phyloP scores from a whole-genome alignment of 2,329 filamentous ascomycete genomes.

The Ramularia endophylla region DNA sequence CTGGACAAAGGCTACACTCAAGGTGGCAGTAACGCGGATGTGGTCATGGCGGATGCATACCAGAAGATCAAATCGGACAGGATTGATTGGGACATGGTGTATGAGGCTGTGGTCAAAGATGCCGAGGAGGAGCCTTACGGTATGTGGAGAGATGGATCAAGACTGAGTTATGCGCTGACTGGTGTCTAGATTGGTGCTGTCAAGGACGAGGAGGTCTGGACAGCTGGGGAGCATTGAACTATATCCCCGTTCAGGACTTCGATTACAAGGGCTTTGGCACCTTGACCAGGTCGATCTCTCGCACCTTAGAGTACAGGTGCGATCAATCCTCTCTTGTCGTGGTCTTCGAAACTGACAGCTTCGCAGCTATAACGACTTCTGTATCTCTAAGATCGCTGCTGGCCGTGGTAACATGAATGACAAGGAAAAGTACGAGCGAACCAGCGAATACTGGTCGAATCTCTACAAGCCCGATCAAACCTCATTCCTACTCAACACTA shows the following conservation, averaged over 20 bases:
- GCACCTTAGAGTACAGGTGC: conserved; percentile 44
- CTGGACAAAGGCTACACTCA: conserved; percentile 61
- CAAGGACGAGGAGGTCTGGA: conserved; percentile 63
- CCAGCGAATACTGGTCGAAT: conserved; percentile 61
- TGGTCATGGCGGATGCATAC: conserved; percentile 66
- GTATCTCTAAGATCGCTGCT: conserved; percentile 37
- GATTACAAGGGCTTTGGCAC: conserved; percentile 44
- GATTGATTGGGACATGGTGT: conserved; percentile 60
- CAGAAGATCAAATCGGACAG: conserved; percentile 59
- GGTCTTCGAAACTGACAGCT: too few relatives aligned
- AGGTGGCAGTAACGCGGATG: conserved; percentile 65
- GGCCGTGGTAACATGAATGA: conserved; percentile 37
- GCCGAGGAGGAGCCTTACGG: conserved; percentile 47
- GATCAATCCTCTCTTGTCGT: too few relatives aligned
- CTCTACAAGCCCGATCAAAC: conserved; percentile 56
- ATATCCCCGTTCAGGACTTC: conserved; percentile 47
- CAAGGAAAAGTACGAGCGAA: conserved; percentile 41
- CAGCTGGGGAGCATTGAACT: conserved; percentile 61
- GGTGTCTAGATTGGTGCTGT: conserved; percentile 45
- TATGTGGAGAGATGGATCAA: conserved; percentile 3
- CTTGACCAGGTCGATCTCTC: conserved; percentile 47
- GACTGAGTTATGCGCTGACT: background rate
- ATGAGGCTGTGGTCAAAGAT: conserved; percentile 58
- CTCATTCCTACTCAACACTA: conserved; percentile 40
- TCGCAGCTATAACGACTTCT: conserved; percentile 41